Evolutionary conservation across 805 yeast genomes (phyloP), one percentile per base, ranked within the genome.

Genomic region (Saturnispora sekii): DNA sequence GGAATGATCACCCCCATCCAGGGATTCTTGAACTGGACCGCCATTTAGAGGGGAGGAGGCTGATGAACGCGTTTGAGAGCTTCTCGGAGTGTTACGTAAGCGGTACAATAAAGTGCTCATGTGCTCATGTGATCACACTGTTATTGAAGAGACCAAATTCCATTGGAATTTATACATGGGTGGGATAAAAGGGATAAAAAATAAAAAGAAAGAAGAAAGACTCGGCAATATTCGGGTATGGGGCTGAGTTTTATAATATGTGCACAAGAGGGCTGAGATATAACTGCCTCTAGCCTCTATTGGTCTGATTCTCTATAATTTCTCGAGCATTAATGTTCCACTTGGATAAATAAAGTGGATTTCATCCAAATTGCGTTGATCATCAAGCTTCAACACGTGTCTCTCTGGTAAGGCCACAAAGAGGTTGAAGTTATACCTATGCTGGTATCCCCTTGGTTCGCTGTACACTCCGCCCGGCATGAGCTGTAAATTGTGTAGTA

Each of bases 1-100:
- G 96, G 96, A n/a, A 86, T 76, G 2, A 69, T 66, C 5, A 47
- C 59, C 3, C 80, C 80, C 32, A 72, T 48, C 67, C 74, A 63
- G 5, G 77, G 76, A 69, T 73, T 67, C 48, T 65, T 69, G 28
- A 73, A 55, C 38, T 66, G 57, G 0, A 63, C 60, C 2, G 53
- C 48, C 59, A 56, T 56, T 32, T 29, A 9, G 35, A 8, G 2
- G 16, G 12, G 11, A 16, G 18, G 14, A 42, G 16, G 14, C 15
- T 7, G 11, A 1, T 18, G 3, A 12, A 38, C 35, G 26, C 30
- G 31, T 21, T 26, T 8, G 15, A 37, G 29, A 32, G 34, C 8
- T 21, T 21, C 26, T 21, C 8, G 26, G 8, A 6, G 34, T n/a
- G 8, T 32, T 32, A 32, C 2, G 34, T 32, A 32, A 32, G 26